These are phyloP conservation scores for Trichoderma virens DNA, from an alignment of 495 filamentous ascomycete species.

Conservation along the genomic window DNA sequence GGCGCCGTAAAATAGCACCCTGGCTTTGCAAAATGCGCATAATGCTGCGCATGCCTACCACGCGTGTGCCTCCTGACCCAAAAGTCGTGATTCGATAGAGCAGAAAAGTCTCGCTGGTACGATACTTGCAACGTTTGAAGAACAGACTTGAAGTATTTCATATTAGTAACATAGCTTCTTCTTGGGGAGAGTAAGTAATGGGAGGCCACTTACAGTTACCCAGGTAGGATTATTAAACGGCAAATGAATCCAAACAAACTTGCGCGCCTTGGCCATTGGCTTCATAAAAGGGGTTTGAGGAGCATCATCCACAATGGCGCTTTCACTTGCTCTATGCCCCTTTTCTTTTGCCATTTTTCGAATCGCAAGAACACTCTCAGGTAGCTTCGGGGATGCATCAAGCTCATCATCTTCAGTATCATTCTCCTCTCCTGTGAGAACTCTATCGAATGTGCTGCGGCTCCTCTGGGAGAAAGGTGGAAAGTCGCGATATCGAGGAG, in stretches of 20 bases:
- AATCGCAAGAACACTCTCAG: constrained; percentile 3
- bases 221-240: constrained; percentile 60
- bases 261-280: constrained; percentile 29
- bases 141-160: background rate
- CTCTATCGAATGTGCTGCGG: background rate
- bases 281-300: constrained; percentile 28
- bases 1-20: constrained; percentile 23
- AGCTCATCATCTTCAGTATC: background rate
- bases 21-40: constrained; percentile 39
- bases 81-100: constrained; percentile 43
- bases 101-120: constrained; percentile 27
- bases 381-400: constrained; percentile 2
- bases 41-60: constrained; percentile 35
- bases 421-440: background rate
- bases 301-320: constrained; percentile 14
- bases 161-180: too few species aligned
- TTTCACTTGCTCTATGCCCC: constrained; percentile 16
- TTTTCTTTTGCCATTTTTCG: constrained; percentile 14
- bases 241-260: constrained; percentile 60
- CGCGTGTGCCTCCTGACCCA: constrained; percentile 40
- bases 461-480: constrained; percentile 8
- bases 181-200: too few species aligned
- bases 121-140: constrained; percentile 27
- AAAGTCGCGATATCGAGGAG: background rate
- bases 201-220: constrained; percentile 43